phyloP scores from a whole-genome alignment of 2,329 filamentous ascomycete genomes.

The Trichoderma semiorbis region DNA sequence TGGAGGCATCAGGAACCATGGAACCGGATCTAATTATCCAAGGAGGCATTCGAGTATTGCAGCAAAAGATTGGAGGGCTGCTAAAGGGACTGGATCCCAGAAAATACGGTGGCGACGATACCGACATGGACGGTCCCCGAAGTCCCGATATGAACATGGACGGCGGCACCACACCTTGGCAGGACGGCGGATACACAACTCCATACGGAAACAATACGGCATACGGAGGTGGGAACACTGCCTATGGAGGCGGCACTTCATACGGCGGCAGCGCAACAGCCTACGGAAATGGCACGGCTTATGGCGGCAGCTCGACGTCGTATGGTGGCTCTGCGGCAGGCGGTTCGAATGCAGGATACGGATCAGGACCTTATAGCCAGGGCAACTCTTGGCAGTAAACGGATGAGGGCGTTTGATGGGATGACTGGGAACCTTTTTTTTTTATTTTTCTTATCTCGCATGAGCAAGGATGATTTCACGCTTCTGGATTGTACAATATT shows the following conservation, averaged over 20 bases:
- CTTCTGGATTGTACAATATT: constrained; percentile 18
- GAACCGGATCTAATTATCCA: constrained; percentile 88
- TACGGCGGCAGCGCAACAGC: constrained; percentile 61
- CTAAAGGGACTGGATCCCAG: constrained; percentile 55
- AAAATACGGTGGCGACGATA: constrained; percentile 52
- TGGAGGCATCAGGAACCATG: constrained; percentile 83
- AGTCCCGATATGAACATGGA: constrained; percentile 64
- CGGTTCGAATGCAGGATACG: constrained; percentile 16
- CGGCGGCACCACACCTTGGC: constrained; percentile 53
- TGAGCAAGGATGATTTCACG: constrained; percentile 7
- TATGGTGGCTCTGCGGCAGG: constrained; percentile 12
- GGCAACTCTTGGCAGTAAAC: constrained; percentile 44
- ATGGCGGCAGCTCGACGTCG: constrained; percentile 12
- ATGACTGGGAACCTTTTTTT: constrained; percentile 15
- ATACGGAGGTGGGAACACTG: constrained; percentile 60
- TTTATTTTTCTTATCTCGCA: neutral
- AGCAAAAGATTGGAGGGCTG: constrained; percentile 82
- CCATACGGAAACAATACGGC: constrained; percentile 68
- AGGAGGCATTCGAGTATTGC: constrained; percentile 81
- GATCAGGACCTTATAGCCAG: constrained; percentile 45
- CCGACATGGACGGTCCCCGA: constrained; percentile 60
- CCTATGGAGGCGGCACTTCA: constrained; percentile 58
- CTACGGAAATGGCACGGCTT: constrained; percentile 39
- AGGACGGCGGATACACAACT: constrained; percentile 65
- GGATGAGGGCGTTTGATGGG: constrained; percentile 15